phyloP scores from a whole-genome alignment of 441 rosid species.

The Bocquillonia castaneifolia region DNA sequence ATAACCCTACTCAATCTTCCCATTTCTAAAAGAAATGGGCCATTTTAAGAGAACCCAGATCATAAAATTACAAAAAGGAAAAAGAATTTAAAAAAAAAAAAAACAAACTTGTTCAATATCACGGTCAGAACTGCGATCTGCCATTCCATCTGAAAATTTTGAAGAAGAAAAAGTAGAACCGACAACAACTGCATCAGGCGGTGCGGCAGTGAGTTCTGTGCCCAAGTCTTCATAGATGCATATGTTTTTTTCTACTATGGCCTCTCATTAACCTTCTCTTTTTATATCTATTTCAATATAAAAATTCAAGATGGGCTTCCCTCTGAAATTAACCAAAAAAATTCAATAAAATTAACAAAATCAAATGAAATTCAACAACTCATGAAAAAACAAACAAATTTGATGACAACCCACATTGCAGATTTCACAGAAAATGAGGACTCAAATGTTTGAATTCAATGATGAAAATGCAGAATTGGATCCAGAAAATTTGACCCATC shows the following conservation, averaged over 20 bases:
- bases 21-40: not conserved
- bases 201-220: slow-evolving; percentile 41
- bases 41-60: not conserved
- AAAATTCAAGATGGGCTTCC: no score
- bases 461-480: not conserved
- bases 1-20: not conserved
- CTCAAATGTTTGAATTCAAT: not conserved
- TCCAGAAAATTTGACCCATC: slow-evolving; percentile 1
- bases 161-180: slow-evolving; percentile 40
- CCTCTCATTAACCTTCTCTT: slow-evolving; percentile 48
- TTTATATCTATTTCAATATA: not conserved
- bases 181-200: slow-evolving; percentile 49
- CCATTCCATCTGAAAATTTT: slow-evolving; percentile 93
- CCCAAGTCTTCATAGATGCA: slow-evolving; percentile 91
- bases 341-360: not conserved
- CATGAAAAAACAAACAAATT: not conserved
- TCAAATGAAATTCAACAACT: slow-evolving; percentile 26
- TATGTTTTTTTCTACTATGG: slow-evolving; percentile 39
- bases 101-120: slow-evolving; percentile 70
- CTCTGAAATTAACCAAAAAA: not conserved
- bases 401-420: slow-evolving; percentile 1
- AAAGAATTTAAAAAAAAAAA: not conserved
- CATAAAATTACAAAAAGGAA: not conserved
- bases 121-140: slow-evolving; percentile 84
- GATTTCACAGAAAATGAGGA: not conserved